Conservation (phyloP, 2,329 filamentous ascomycete genomes). For the Xylariaceae sp. region DNA sequence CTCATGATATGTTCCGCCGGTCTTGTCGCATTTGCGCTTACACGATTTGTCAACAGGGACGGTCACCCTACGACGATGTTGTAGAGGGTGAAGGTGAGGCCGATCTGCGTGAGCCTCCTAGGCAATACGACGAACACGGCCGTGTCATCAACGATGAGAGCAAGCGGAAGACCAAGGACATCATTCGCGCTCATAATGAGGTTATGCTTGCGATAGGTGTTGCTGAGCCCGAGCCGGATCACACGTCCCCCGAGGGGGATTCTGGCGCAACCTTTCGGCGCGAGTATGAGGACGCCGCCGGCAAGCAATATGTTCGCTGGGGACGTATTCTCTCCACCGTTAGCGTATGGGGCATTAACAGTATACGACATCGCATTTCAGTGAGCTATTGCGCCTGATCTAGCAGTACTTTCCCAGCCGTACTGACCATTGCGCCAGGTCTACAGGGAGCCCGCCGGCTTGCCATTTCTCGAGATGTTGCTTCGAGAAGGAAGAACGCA, state of each 20-base stretch:
- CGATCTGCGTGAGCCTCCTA: slow-evolving; percentile 38
- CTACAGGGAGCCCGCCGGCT: slow-evolving; percentile 45
- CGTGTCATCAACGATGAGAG: slow-evolving; percentile 52
- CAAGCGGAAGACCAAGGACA: slow-evolving; percentile 50
- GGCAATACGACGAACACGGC: slow-evolving; percentile 51
- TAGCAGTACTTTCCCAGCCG: not conserved
- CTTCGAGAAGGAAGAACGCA: slow-evolving; percentile 33
- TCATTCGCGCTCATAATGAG: slow-evolving; percentile 57
- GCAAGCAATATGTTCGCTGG: slow-evolving; percentile 35
- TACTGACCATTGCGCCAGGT: slow-evolving; percentile 35
- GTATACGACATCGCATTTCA: slow-evolving; percentile 50
- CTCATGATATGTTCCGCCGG: not conserved
- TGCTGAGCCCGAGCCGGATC: slow-evolving; percentile 51
- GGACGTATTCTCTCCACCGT: slow-evolving; percentile 38
- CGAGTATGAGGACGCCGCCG: slow-evolving; percentile 44
- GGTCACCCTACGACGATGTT: slow-evolving; percentile 56
- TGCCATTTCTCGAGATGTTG: slow-evolving; percentile 44
- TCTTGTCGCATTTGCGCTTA: not conserved
- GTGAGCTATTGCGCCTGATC: slow-evolving; percentile 31
- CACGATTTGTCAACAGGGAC: slow-evolving; percentile 39
- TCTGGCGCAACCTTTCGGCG: slow-evolving; percentile 39
- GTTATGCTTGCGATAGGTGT: slow-evolving; percentile 60
- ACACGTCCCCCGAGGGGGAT: slow-evolving; percentile 31
- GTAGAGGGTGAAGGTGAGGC: slow-evolving; percentile 45
- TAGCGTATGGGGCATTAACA: slow-evolving; percentile 47